Base-by-base conservation (phyloP, 352 stramenopile species). In the Phytophthora ohioensis region DNA sequence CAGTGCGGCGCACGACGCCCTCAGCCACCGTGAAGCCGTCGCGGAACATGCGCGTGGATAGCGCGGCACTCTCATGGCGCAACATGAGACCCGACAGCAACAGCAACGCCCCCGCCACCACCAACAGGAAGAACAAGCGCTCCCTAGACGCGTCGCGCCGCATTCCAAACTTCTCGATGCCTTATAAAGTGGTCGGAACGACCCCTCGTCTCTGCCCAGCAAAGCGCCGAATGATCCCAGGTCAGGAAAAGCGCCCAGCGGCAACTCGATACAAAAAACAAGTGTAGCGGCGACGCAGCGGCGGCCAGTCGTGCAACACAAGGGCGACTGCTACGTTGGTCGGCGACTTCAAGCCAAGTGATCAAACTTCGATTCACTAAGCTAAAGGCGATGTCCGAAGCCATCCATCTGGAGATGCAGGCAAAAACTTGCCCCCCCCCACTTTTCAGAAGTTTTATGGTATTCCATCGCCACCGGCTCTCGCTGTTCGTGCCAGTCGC, bases 21-120 rank as follows among this genome's bases (percentile, higher is more conserved):
- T 90, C 71, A 3, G 84, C 85, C 11, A 93, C 85, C 27, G 79
- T 90, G 67, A 93, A 93, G 57, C 85, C 85, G 71, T 93, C 85
- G 53, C 85, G 82, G 58, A 93, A 93, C 12, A 76, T 83, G 48
- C 76, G 80, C 57, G 78, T 72, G 21, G 75, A 35, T 27, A 72
- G 54, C n/a, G 53, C 57, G n/a, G 55, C 54, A 36, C 67, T 81
- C 63, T 89, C 76, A 39, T 80, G 78, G 41, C 78, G 82, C 38
- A 92, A 76, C 82, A 91, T 87, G 11, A 85, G 76, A 39, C 74
- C 63, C 12, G 85, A 93, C 12, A 90, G 61, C 55, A 93, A 64
- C 48, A 93, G 69, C 67, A 91, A 60, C 52, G 78, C 76, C 32
- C 76, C 74, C 34, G 77, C 64, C 39, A 91, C 66, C 56, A 87